Evolutionary conservation across 73 alveolate species (phyloP).

Genomic region (Breviolum minutum): DNA sequence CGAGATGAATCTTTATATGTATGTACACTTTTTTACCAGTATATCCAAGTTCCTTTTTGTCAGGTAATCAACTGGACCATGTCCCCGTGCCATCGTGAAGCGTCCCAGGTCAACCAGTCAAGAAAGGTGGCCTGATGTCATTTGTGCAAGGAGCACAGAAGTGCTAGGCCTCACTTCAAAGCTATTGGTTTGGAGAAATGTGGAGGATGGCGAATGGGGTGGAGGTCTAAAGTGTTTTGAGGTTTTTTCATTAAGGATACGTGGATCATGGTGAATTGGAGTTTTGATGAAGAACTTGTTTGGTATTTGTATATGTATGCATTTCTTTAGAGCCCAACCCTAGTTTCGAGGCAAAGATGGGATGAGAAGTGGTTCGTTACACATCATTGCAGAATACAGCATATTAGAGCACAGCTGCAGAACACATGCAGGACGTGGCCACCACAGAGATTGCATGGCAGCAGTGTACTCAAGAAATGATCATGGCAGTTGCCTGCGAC

Average conservation of each 20-base stretch:
- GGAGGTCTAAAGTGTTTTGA: background rate
- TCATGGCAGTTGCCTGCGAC: constrained; percentile 21
- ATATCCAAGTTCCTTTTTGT: no score
- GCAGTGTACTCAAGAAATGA: constrained; percentile 10
- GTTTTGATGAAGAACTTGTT: no score
- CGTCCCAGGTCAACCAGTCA: no score
- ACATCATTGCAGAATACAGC: background rate
- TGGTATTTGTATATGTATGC: no score
- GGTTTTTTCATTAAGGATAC: background rate
- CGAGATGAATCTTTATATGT: no score
- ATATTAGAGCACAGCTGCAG: background rate
- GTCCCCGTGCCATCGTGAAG: no score
- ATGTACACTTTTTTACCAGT: no score
- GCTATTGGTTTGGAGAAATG: constrained; percentile 29
- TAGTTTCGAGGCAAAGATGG: no score
- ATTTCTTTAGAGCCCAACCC: no score
- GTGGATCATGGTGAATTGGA: no score
- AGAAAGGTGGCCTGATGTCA: background rate
- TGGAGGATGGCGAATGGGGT: background rate
- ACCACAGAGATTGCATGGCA: background rate
- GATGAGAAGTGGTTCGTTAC: no score
- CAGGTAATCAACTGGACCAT: no score
- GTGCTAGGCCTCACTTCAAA: constrained; percentile 29
- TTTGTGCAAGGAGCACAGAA: constrained; percentile 47
- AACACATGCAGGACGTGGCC: background rate